These are phyloP conservation scores for Diaporthe sp. DNA, from an alignment of 2,329 filamentous ascomycete genomes.

Conservation along the genomic window DNA sequence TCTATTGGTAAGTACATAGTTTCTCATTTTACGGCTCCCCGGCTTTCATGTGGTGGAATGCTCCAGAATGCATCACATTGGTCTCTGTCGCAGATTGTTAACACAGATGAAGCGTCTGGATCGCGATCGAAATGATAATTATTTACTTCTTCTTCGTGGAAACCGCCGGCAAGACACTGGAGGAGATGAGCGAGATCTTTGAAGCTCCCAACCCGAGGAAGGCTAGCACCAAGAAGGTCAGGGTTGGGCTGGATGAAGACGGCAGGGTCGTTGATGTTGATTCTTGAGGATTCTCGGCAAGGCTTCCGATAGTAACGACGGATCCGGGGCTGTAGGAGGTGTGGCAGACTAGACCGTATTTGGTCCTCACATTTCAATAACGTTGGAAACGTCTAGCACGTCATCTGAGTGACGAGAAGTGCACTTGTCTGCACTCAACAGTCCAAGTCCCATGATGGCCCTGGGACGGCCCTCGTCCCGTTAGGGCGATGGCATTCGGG, in stretches of 20 bases:
- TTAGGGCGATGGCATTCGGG: not conserved
- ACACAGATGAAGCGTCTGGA: conserved; percentile 48
- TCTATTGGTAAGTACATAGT: conserved; percentile 52
- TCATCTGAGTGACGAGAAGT: not conserved
- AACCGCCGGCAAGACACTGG: conserved; percentile 54
- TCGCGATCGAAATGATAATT: conserved; percentile 54
- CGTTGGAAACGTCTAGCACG: not conserved
- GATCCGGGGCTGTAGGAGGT: not conserved
- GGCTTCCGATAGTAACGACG: not conserved
- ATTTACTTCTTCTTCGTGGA: conserved; percentile 65
- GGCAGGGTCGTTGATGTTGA: conserved; percentile 37
- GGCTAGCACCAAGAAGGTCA: conserved; percentile 38
- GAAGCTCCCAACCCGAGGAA: conserved; percentile 38
- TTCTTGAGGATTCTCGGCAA: conserved; percentile 25
- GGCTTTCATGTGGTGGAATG: not conserved
- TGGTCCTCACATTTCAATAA: not conserved
- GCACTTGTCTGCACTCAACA: not conserved
- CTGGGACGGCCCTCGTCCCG: conserved; percentile 13
- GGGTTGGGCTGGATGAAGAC: conserved; percentile 38
- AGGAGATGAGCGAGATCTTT: conserved; percentile 39
- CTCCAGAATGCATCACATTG: not conserved
- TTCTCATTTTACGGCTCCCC: not conserved
- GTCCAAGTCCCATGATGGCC: not conserved
- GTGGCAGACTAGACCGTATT: conserved; percentile 4
- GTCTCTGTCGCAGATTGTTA: not conserved